Base-by-base conservation (phyloP, 768 basidiomycete genomes). In the Tephrocybe rancida region DNA sequence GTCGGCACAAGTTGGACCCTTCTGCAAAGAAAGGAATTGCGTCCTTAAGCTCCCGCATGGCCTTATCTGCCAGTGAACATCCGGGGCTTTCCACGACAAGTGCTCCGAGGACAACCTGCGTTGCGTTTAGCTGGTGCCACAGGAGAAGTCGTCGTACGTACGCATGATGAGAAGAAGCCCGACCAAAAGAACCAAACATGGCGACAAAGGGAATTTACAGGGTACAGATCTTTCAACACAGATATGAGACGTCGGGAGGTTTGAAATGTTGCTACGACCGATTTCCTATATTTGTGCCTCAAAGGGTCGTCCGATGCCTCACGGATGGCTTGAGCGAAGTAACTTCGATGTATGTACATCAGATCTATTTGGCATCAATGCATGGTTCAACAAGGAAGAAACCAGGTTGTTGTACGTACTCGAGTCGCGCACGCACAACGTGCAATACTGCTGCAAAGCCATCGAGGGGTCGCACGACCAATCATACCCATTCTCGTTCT, bases 151-250 rank as follows among this genome's bases (percentile, higher is more conserved):
- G 18, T n/a, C 16, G n/a, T 13, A 72, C 76, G 44, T 59, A 82
- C 81, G 50, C 79, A 79, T 16, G 81, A 69, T 2, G 79, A 77
- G 54, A 78, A 81, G 41, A 78, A 62, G 1, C 69, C 68, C 0
- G 79, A 76, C 81, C 82, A 83, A 62, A 81, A 81, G 58, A 73
- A 79, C 78, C 81, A 82, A 8, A 68, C 62, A 34, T 65, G 59
- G 22, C 70, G 61, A 6, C 70, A 63, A 3, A 68, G 58, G 10
- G 72, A 73, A 60, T 78, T 73, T 21, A 69, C 62, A 6, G 50
- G 50, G 46, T 73, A 77, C 26, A 82, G 51, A 11, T 67, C 67
- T 44, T 64, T 63, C 44, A 81, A 61, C 44, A 72, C 69, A 10
- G 70, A 65, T 39, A 80, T 73, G n/a, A 80, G 55, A 30, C 72